A percentile compares a stretch with the other conserved stretches of the same genome.
Evolutionary conservation across 2,329 filamentous ascomycete species (phyloP).

Genomic region (Alternaria alternata): DNA sequence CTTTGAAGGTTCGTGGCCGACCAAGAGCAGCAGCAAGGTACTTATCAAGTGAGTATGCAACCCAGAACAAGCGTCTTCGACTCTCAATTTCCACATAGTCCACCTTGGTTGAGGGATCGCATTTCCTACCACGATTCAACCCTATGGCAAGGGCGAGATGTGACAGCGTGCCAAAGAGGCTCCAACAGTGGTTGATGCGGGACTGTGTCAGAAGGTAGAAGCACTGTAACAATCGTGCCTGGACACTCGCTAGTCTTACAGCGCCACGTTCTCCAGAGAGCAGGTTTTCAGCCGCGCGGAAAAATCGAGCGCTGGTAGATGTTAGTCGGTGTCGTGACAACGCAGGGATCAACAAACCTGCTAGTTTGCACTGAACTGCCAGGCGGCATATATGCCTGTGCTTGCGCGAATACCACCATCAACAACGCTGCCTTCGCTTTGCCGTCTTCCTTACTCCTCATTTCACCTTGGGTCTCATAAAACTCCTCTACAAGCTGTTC

Average conservation of each 20-base stretch:
- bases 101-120: constrained; percentile 36
- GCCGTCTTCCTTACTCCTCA: constrained; percentile 52
- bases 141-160: constrained; percentile 62
- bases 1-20: constrained; percentile 66
- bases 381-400: constrained; percentile 53
- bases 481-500: constrained; percentile 56
- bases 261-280: constrained; percentile 61
- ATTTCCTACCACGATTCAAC: constrained; percentile 52
- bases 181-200: constrained; percentile 68
- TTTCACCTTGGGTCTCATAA: constrained; percentile 55
- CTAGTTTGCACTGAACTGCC: constrained; percentile 36
- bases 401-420: constrained; percentile 64
- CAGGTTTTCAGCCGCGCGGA: constrained; percentile 54
- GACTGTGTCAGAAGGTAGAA: constrained; percentile 67
- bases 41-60: constrained; percentile 68
- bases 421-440: constrained; percentile 57
- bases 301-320: constrained; percentile 50
- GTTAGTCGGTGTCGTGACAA: neutral
- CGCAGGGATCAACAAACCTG: constrained; percentile 22
- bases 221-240: constrained; percentile 65
- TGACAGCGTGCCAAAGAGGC: constrained; percentile 65
- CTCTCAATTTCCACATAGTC: constrained; percentile 62
- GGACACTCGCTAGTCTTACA: constrained; percentile 64
- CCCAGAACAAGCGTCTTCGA: constrained; percentile 68
- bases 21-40: constrained; percentile 71